Base-by-base conservation (phyloP, 1,284 basidiomycete genomes). In the Fomitiporia mediterranea region DNA sequence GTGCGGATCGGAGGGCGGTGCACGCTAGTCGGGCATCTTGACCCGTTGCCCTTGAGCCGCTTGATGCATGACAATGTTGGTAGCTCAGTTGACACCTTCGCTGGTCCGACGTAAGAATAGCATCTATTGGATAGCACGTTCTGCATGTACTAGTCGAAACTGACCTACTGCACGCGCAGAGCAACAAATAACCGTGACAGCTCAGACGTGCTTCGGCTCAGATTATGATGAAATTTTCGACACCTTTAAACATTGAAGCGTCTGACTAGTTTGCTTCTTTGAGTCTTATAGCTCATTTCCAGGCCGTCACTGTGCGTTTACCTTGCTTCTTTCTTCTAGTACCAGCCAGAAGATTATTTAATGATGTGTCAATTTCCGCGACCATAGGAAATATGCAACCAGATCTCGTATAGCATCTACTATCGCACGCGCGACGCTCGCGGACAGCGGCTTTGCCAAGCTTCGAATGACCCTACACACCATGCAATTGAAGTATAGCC, bases 1-100 rank as follows among this genome's bases (percentile, higher is more conserved):
- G 23, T 54, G 3, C 52, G 46, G 21, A 11, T 49, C 27, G 57
- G 57, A 37, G 40, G 42, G 25, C 17, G 50, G 28, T 47, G 46
- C 5, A 11, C 48, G 30, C 27, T 49, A 2, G 15, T 48, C 9
- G 21, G 49, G 11, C 17, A 27, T 23, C 38, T 40, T 4, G 17
- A 44, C 49, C 39, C 55, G 25, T 42, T 21, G 35, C 4, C 54
- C 2, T 27, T 43, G 37, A 28, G 23, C 51, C 55, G 23, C n/a
- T 11, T 32, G 44, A 25, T 28, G 19, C 7, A 15, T n/a, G 19
- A 54, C 17, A 7, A 28, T 9, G 21, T n/a, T 32, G 11, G 13
- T 25, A 28, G 34, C 17, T 40, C 32, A 23, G 34, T 47, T 30
- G 40, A 39, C 49, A 21, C 47, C 34, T 17, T 17, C 9, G 23